Percentiles rank a stretch among this genome's conserved stretches.
Conservation (phyloP, 129 eudicot species). For the Artemisia argyi region DNA sequence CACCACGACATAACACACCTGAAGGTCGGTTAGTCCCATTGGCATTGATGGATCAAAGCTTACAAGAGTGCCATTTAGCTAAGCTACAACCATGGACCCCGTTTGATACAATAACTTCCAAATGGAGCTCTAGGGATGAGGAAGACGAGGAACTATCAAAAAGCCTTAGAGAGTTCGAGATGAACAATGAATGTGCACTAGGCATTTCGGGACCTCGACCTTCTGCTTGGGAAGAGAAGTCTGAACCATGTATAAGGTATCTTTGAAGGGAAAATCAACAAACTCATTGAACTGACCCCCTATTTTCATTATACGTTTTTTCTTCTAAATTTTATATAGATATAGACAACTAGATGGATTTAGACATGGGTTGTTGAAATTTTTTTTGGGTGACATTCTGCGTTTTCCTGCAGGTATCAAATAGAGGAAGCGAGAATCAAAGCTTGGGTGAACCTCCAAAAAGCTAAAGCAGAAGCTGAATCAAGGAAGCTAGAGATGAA, state of each 20-base stretch:
- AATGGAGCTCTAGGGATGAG: conserved; percentile 88
- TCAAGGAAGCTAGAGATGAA: conserved; percentile 87
- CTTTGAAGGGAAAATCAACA: no score
- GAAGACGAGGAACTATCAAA: conserved; percentile 85
- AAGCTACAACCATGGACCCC: conserved; percentile 60
- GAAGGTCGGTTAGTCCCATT: conserved; percentile 38
- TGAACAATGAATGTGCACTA: conserved; percentile 41
- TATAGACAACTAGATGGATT: not conserved
- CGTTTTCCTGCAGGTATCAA: conserved; percentile 57
- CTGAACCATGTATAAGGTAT: conserved; percentile 65
- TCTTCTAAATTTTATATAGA: not conserved
- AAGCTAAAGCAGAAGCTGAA: conserved; percentile 90
- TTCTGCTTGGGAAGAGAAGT: conserved; percentile 83
- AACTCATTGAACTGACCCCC: no score
- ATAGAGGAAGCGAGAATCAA: conserved; percentile 85
- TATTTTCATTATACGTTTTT: no score
- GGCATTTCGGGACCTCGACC: conserved; percentile 59
- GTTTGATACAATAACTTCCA: conserved; percentile 42
- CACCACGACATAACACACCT: conserved; percentile 89
- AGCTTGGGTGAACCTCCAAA: conserved; percentile 89
- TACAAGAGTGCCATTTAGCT: conserved; percentile 66
- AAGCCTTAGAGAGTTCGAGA: conserved; percentile 77
- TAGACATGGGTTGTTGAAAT: not conserved
- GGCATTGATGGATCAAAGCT: conserved; percentile 22
- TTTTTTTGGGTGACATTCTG: conserved; percentile 7